phyloP scores from a whole-genome alignment of 148 eudicot species.

The Euryodendron excelsum region DNA sequence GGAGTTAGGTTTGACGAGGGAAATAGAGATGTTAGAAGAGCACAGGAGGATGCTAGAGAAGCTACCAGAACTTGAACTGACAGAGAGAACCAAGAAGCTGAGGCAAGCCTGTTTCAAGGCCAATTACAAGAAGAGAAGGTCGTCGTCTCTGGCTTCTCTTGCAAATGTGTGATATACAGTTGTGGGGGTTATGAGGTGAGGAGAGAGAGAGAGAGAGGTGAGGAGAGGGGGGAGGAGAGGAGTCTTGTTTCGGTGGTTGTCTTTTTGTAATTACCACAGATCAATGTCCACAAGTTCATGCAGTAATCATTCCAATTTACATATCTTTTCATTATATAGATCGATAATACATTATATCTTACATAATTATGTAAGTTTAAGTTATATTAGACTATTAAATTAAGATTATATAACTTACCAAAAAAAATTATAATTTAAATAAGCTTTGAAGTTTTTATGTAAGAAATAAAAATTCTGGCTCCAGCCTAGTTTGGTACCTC shows the following conservation, averaged over 20 bases:
- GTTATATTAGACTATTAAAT: too few relatives aligned
- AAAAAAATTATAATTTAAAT: too few relatives aligned
- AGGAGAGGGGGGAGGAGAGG: neutral
- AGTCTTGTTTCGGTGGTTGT: neutral
- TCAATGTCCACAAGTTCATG: neutral
- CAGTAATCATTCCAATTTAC: neutral
- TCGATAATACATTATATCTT: too few relatives aligned
- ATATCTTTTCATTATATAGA: neutral
- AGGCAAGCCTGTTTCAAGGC: constrained; percentile 82
- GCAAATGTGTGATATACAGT: neutral
- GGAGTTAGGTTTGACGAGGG: constrained; percentile 50
- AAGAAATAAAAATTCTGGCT: too few relatives aligned
- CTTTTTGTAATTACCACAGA: constrained; percentile 6
- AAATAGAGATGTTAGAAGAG: constrained; percentile 51
- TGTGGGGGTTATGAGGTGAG: neutral
- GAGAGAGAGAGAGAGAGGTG: neutral
- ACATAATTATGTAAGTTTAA: too few relatives aligned
- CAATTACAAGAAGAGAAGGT: constrained; percentile 60
- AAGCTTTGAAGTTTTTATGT: too few relatives aligned
- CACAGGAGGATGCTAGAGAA: constrained; percentile 48
- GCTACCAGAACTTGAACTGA: constrained; percentile 53
- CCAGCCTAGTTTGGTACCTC: too few relatives aligned
- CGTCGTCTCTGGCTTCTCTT: neutral
- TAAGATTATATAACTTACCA: too few relatives aligned
- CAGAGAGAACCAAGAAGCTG: constrained; percentile 50